phyloP scores from a whole-genome alignment of 495 filamentous ascomycete species.

The Daldinia vernicosa region DNA sequence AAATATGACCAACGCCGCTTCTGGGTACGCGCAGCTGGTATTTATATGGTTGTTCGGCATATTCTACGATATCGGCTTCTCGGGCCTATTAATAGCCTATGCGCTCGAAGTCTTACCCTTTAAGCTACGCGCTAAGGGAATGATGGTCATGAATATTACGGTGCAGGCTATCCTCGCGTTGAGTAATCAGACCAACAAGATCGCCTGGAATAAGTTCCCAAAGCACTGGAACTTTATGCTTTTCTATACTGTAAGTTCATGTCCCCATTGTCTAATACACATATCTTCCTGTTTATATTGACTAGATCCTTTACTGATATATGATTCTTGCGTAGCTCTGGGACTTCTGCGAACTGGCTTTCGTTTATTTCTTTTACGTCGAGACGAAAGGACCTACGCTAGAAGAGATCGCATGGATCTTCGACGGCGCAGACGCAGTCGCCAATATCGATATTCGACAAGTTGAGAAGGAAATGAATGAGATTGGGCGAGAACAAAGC shows the following conservation, averaged over 20 bases:
- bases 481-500: slow-evolving; percentile 47
- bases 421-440: slow-evolving; percentile 66
- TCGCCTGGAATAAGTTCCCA: slow-evolving; percentile 64
- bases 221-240: slow-evolving; percentile 70
- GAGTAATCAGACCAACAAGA: slow-evolving; percentile 68
- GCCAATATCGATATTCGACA: slow-evolving; percentile 59
- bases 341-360: slow-evolving; percentile 64
- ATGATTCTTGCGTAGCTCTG: slow-evolving; percentile 53
- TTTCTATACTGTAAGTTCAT: slow-evolving; percentile 62
- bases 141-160: slow-evolving; percentile 70
- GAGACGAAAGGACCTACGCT: slow-evolving; percentile 72
- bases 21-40: slow-evolving; percentile 63
- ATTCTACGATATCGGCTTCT: slow-evolving; percentile 69
- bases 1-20: slow-evolving; percentile 48
- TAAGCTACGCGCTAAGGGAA: slow-evolving; percentile 73
- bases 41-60: slow-evolving; percentile 70
- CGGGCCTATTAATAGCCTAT: slow-evolving; percentile 70
- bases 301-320: slow-evolving; percentile 9
- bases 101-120: slow-evolving; percentile 74
- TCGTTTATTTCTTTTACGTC: slow-evolving; percentile 74
- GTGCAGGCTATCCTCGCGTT: slow-evolving; percentile 68
- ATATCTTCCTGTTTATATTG: no score
- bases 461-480: slow-evolving; percentile 58
- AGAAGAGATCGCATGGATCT: slow-evolving; percentile 69
- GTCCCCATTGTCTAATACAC: not conserved